Base-by-base conservation (phyloP, 371 early-diverging fungal species). In the Chytridiales sp. region DNA sequence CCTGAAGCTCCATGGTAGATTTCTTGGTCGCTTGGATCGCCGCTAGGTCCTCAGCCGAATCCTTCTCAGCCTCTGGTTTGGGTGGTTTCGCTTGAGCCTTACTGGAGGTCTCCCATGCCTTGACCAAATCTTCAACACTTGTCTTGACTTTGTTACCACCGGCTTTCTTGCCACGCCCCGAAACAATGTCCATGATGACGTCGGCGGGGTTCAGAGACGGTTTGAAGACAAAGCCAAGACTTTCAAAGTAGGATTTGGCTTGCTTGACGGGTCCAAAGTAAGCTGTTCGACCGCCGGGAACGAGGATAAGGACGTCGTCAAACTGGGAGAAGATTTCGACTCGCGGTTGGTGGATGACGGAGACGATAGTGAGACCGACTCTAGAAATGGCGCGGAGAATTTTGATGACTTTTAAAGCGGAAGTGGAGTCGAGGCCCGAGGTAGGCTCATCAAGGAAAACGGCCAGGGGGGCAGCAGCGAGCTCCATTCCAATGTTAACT, bases 381-480 rank as follows among this genome's bases (percentile, higher is more conserved):
- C 64, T 62, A 4, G 67, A 22, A 17, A 74, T 59, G 24, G 30
- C 30, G 27, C 52, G 60, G 30, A 74, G 50, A 26, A 56, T 68
- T 15, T 61, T 32, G 29, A 40, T 38, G 35, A 69, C 48, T 44
- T 61, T 62, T 30, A 70, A 52, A n/a, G 90, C 73, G 0, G 74
- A 39, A 32, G 68, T 73, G 21, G 80, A 69, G 61, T 98, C 98
- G 31, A 98, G 71, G 0, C 93, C 93, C 1, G 88, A 87, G 0
- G 95, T 94, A 0, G 95, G 93, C 66, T 94, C 95, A 68, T 94
- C 95, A 49, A 98, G 70, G 70, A 93, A 95, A 61, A 96, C 63
- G 17, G 87, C 67, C 47, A 76, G 71, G 21, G 90, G 90, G 41
- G 78, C 77, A 22, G 84, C 80, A 3, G 87, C 83, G 3, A 91